Conservation (phyloP, 768 basidiomycete species). For the Exsudoporus frostii region DNA sequence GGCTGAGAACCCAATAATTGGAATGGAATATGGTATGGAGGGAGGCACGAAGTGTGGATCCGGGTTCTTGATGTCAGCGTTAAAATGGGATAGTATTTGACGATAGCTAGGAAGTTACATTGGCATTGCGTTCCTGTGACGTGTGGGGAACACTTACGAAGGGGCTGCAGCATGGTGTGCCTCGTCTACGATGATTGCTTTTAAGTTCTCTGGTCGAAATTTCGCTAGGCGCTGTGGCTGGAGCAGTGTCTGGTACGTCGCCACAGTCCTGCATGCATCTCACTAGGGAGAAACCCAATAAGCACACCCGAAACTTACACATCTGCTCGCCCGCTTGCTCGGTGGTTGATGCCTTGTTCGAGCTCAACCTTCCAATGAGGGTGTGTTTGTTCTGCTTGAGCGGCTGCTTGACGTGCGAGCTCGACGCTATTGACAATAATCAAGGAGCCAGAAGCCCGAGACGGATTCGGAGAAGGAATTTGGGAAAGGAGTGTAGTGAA, state of each 20-base stretch:
- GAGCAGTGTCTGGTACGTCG: slow-evolving; percentile 84
- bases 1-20: slow-evolving; percentile 92
- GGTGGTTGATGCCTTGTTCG: slow-evolving; percentile 78
- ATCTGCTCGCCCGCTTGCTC: slow-evolving; percentile 78
- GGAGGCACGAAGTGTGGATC: slow-evolving; percentile 41
- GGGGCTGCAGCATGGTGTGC: slow-evolving; percentile 94
- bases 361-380: slow-evolving; percentile 84
- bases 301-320: slow-evolving; percentile 46
- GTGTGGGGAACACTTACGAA: slow-evolving; percentile 52
- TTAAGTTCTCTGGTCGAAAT: slow-evolving; percentile 64
- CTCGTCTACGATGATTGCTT: slow-evolving; percentile 85
- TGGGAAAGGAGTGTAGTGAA: slow-evolving; percentile 80
- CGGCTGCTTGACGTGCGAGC: slow-evolving; percentile 82
- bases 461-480: slow-evolving; percentile 44
- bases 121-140: background rate
- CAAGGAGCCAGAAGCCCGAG: slow-evolving; percentile 56
- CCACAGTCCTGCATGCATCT: slow-evolving; percentile 59
- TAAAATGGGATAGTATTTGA: slow-evolving; percentile 79
- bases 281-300: background rate
- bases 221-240: slow-evolving; percentile 64
- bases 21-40: slow-evolving; percentile 49
- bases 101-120: slow-evolving; percentile 56
- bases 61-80: slow-evolving; percentile 58
- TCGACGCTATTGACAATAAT: slow-evolving; percentile 90
- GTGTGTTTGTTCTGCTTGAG: slow-evolving; percentile 61